Base-by-base conservation (phyloP, 371 early-diverging fungal genomes). In the Apophysomyces trapeziformis region DNA sequence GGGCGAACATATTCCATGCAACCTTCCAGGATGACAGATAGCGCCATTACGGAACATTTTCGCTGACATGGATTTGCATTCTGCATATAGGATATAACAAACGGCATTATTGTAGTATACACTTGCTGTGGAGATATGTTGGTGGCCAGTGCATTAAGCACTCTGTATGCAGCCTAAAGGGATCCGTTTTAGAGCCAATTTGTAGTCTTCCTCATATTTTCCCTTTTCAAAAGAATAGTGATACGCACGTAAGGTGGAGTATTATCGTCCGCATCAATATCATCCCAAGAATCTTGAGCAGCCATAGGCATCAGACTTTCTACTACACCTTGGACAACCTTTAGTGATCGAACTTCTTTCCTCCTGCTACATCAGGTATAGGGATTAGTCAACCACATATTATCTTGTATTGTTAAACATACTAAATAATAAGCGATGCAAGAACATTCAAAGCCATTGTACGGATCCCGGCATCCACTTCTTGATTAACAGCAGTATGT, bases 111-210 rank as follows among this genome's bases (percentile, higher is more conserved):
- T n/a, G 85, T 71, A 26, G 94, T 92, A 78, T 93, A 95, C 16
- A 96, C 92, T 63, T 93, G 89, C 64, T 89, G 87, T 57, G 96
- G 93, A 21, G 96, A 91, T 38, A 95, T 78, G 62, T 90, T 86
- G 38, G 89, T 89, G 38, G 93, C 88, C 41, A 96, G 68, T 38
- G 89, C 82, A 64, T 89, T 91, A 60, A 93, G 78, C 13, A 90
- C 85, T 65, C 86, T 87, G 73, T 89, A 79, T 21, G 90, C 90
- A 26, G 86, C 35, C 76, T 80, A 70, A 35, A 60, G 16, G 37
- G 18, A 7, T 47, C 16, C 37, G 38, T 57, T 39, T 26, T 26
- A 26, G 32, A 26, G 32, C 32, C 32, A 26, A 26, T 2, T 26
- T 26, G 32, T 26, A 26, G 14, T 13, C 14, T 43, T 36, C 46